Evolutionary conservation across 495 filamentous ascomycete genomes (phyloP), one percentile per base, ranked within the genome.

Genomic region (Penicillium verhagenii): DNA sequence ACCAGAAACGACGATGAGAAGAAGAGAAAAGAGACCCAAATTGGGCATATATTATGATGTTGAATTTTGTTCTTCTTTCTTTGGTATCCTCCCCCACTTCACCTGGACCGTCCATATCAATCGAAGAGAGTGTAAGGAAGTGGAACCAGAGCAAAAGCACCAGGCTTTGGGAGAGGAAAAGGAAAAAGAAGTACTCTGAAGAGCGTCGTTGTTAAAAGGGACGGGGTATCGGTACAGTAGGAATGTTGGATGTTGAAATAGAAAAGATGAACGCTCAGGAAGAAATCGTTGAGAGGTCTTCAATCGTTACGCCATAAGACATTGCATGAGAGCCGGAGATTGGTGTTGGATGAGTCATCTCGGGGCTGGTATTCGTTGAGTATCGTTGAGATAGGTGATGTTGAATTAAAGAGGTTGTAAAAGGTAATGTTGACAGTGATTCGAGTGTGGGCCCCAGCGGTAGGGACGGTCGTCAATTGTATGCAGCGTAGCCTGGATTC

Each of bases 241-340:
- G 28, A 52, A 60, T 52, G 53, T 54, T 43, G 52, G 51, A 74
- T 74, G 73, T 76, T 76, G 71, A 76, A 74, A 68, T 69, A 54
- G 61, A 63, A 64, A 50, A 56, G 42, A 39, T 58, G 52, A 71
- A 72, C 71, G 71, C 70, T 72, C 64, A 68, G 64, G 73, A 74
- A 74, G 71, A 74, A 76, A 70, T 76, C 73, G 73, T 76, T 76
- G 73, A 76, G 73, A 74, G 66, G 69, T 74, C 72, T 74, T 76
- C 73, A 70, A 60, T 74, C 73, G 64, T 76, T 65, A 70, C 70
- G 72, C 72, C 73, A 67, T 76, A 64, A 74, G 69, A 70, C 68
- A 68, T 72, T 70, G 65, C 70, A 65, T 47, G 59, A 33, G 20
- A 44, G 57, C 62, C 65, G 62, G 62, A 60, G 57, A 66, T 59